phyloP scores from a whole-genome alignment of 2,329 filamentous ascomycete genomes.

The Diaporthe ampelina region DNA sequence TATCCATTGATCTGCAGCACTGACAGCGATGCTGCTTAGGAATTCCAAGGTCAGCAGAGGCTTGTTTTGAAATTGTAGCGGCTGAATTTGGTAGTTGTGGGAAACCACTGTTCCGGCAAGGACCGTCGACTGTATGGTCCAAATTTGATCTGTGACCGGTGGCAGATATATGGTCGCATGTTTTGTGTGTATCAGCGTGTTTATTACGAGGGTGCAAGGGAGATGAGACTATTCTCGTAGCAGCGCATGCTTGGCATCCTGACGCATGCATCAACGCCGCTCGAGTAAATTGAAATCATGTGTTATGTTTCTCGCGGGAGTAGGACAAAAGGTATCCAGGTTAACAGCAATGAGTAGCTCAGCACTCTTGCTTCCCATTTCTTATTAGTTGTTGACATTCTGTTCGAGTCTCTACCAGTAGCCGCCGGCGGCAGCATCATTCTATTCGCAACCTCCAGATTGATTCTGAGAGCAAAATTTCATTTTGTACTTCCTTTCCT shows the following conservation, averaged over 20 bases:
- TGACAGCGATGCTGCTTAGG: background rate
- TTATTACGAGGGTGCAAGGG: constrained; percentile 6
- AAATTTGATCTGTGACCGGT: constrained; percentile 22
- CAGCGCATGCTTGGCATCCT: constrained; percentile 13
- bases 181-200: background rate
- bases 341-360: background rate
- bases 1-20: background rate
- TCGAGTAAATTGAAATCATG: background rate
- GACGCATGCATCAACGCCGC: background rate
- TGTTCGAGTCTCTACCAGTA: background rate
- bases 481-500: too few relatives aligned
- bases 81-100: background rate
- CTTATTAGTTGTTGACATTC: background rate
- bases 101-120: background rate
- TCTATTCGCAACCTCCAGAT: background rate
- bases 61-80: constrained; percentile 3
- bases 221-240: constrained; percentile 15
- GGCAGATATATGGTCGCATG: constrained; percentile 3
- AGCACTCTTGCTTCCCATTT: background rate
- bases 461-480: background rate
- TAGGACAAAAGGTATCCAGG: background rate
- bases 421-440: background rate
- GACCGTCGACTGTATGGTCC: background rate
- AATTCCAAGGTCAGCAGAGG: constrained; percentile 8
- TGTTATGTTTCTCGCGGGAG: background rate